Evolutionary conservation across 176 grass and related monocot genomes (phyloP).

Genomic region (Saccharum officinarum): DNA sequence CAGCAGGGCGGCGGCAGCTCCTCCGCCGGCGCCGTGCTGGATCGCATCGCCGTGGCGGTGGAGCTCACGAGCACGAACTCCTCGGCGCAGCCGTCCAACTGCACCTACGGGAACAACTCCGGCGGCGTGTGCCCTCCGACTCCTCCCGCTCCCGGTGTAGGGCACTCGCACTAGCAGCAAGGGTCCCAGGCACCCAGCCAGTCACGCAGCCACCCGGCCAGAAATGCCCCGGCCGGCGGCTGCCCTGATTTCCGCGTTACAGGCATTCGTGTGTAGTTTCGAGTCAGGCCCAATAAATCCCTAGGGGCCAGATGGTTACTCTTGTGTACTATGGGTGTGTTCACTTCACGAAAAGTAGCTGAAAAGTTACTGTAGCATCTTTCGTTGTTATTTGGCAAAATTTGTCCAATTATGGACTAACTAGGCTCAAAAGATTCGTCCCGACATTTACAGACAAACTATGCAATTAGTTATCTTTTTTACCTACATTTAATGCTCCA

Average conservation of each 20-base stretch:
- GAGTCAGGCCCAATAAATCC: neutral
- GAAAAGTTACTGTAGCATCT: no score
- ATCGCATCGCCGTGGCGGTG: neutral
- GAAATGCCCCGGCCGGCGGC: no score
- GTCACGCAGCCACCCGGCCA: no score
- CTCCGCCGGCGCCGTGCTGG: neutral
- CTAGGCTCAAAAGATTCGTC: no score
- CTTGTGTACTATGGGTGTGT: neutral
- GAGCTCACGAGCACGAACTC: conserved; percentile 15
- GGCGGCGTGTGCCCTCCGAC: conserved; percentile 41
- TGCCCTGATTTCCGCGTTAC: neutral
- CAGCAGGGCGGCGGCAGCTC: neutral
- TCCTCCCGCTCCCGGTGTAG: neutral
- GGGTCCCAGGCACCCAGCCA: no score
- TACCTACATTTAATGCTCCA: no score
- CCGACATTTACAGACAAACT: no score
- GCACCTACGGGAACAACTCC: conserved; percentile 47
- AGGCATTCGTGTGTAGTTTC: neutral
- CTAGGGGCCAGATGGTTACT: neutral
- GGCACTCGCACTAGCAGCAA: neutral
- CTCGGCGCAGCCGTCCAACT: conserved; percentile 43
- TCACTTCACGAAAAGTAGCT: no score
- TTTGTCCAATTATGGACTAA: no score
- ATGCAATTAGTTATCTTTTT: no score
- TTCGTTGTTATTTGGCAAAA: no score